Percentiles rank a stretch among this genome's conserved stretches.
Evolutionary conservation across 148 eudicot species (phyloP).

Genomic region (Pouteria glomerata): DNA sequence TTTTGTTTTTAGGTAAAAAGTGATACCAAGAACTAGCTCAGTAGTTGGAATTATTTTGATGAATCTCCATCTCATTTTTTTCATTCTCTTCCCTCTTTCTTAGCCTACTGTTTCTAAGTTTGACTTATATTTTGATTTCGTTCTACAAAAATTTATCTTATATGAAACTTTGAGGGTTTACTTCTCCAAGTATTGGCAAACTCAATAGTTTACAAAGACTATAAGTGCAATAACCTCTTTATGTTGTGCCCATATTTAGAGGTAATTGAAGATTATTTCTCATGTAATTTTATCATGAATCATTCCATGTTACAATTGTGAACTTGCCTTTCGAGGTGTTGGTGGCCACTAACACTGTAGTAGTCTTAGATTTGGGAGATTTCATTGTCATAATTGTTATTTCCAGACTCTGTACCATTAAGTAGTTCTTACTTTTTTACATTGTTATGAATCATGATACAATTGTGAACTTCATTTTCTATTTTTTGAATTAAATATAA

Average conservation of each 20-base stretch:
- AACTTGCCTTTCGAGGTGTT: too few species aligned
- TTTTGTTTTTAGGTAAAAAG: too few species aligned
- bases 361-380: too few species aligned
- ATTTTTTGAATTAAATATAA: too few species aligned
- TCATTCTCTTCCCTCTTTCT: neutral
- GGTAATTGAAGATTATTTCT: slow-evolving; percentile 5
- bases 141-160: slow-evolving; percentile 69
- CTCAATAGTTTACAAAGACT: slow-evolving; percentile 74
- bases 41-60: slow-evolving; percentile 75
- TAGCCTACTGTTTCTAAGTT: neutral
- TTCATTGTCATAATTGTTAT: too few species aligned
- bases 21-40: slow-evolving; percentile 61
- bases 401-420: too few species aligned
- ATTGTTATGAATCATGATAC: too few species aligned
- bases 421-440: too few species aligned
- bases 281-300: neutral
- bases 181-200: slow-evolving; percentile 85
- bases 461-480: too few species aligned
- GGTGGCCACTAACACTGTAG: too few species aligned
- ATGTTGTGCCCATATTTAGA: neutral
- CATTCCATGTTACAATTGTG: too few species aligned
- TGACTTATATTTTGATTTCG: slow-evolving; percentile 7
- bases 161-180: slow-evolving; percentile 75
- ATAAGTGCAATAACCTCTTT: slow-evolving; percentile 39
- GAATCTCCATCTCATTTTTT: slow-evolving; percentile 50